These are phyloP conservation scores for Croton setiger DNA, from an alignment of 441 rosid genomes.

Conservation along the genomic window DNA sequence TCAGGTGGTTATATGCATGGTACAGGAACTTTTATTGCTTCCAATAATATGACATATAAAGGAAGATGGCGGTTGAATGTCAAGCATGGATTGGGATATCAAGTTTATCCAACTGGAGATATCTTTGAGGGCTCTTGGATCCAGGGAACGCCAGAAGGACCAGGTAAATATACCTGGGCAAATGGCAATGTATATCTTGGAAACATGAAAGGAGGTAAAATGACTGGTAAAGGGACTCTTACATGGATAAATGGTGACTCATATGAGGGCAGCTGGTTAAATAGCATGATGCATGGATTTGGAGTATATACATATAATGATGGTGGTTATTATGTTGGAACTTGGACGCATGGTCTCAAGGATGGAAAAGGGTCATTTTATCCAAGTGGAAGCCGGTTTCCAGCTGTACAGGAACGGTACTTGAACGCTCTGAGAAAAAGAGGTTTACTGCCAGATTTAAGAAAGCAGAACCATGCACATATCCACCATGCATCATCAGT, in stretches of 20 bases:
- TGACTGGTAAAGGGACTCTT: constrained; percentile 90
- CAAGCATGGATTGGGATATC: constrained; percentile 91
- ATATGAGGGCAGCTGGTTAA: constrained; percentile 89
- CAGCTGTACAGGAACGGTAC: constrained; percentile 69
- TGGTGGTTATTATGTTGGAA: constrained; percentile 90
- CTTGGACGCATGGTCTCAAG: constrained; percentile 92
- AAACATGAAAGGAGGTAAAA: constrained; percentile 90
- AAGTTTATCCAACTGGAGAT: constrained; percentile 73
- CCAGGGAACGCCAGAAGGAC: constrained; percentile 89
- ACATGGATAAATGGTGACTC: constrained; percentile 83
- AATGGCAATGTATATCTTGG: constrained; percentile 76
- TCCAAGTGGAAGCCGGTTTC: constrained; percentile 74
- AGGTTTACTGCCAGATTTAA: constrained; percentile 84
- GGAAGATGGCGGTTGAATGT: constrained; percentile 94
- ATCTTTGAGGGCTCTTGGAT: constrained; percentile 93
- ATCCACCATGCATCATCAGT: constrained; percentile 64
- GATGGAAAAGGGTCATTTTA: constrained; percentile 98
- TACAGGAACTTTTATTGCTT: constrained; percentile 55
- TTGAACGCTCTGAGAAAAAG: constrained; percentile 77
- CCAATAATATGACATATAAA: constrained; percentile 52
- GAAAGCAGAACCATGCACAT: constrained; percentile 58
- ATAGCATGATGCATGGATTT: constrained; percentile 93
- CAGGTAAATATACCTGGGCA: constrained; percentile 94
- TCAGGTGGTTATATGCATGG: constrained; percentile 92
- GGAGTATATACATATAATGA: constrained; percentile 91